Evolutionary conservation across 2,329 filamentous ascomycete genomes (phyloP), one percentile per base, ranked within the genome.

Genomic region (Catunica adiposa): DNA sequence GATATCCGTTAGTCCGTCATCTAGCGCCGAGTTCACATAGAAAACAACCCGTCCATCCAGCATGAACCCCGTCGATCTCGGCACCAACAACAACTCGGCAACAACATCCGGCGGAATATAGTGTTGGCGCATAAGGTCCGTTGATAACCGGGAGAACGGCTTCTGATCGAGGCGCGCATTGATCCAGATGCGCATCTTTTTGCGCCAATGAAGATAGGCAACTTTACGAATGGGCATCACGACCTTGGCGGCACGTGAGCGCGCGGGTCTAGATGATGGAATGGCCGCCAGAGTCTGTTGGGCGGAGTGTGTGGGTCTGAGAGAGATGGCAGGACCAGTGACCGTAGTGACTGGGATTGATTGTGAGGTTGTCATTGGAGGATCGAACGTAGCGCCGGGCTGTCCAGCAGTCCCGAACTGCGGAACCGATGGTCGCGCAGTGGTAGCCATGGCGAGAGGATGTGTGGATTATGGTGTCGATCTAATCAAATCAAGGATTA

Each of bases 71-170:
- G 66, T 64, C 20, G 69, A 66, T 46, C 71, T 71, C 2, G 80
- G 80, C 23, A 73, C 73, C 42, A 84, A 68, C 61, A 80, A 75
- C 54, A 83, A 65, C 60, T 81, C 73, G 67, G 79, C 77, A 60
- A 83, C 67, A 57, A 70, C 65, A 9, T 67, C 60, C 6, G 77
- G 68, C 2, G 74, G 69, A 8, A 83, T 66, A 1, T 76, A 77
- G 59, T 78, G 67, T 60, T 75, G 72, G 22, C 51, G 44, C 53
- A 51, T 46, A 14, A 58, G 26, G 3, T 52, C 23, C 1, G 34
- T 38, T 7, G 38, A 23, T 52, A 17, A 47, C 17, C 9, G 55
- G 25, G 37, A 58, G 52, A 3, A 38, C 34, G 15, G 26, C 40
- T 25, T 58, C 53, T n/a, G 40, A 29, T 38, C 48, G 23, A 37